These are phyloP conservation scores for Colletotrichum filicis DNA, from an alignment of 2,329 filamentous ascomycete genomes.

Conservation along the genomic window DNA sequence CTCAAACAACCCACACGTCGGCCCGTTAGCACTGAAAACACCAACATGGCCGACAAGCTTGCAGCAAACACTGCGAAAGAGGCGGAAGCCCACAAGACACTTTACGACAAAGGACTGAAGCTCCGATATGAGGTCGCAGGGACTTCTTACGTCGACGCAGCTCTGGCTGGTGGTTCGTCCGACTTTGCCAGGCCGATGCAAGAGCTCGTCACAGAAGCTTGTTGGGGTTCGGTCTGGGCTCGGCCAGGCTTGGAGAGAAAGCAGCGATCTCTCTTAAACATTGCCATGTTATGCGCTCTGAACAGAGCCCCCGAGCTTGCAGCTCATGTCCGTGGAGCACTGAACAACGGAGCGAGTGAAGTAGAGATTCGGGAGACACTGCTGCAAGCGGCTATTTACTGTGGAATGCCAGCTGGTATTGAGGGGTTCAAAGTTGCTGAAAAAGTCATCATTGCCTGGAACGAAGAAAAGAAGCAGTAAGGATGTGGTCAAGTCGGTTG, in stretches of 20 bases:
- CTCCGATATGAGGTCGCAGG: no score
- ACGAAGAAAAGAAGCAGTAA: no score
- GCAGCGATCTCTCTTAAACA: not conserved
- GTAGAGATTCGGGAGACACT: not conserved
- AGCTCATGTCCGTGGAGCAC: not conserved
- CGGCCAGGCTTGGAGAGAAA: not conserved
- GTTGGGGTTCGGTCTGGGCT: not conserved
- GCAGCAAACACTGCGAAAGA: no score
- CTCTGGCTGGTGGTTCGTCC: no score
- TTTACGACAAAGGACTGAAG: no score
- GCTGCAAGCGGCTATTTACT: not conserved
- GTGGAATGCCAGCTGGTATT: constrained; percentile 2
- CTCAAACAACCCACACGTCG: no score
- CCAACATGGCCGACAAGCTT: no score
- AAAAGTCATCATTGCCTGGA: no score
- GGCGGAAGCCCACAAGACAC: no score
- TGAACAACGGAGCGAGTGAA: not conserved
- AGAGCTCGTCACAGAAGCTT: not conserved
- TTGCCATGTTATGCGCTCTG: not conserved
- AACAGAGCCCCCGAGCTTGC: not conserved
- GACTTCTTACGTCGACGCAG: no score
- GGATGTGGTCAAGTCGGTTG: no score
- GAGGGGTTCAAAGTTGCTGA: not conserved
- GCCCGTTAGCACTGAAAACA: no score
- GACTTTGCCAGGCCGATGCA: not conserved